Base-by-base conservation (phyloP, 2,329 filamentous ascomycete species). In the Blastomyces parvus region DNA sequence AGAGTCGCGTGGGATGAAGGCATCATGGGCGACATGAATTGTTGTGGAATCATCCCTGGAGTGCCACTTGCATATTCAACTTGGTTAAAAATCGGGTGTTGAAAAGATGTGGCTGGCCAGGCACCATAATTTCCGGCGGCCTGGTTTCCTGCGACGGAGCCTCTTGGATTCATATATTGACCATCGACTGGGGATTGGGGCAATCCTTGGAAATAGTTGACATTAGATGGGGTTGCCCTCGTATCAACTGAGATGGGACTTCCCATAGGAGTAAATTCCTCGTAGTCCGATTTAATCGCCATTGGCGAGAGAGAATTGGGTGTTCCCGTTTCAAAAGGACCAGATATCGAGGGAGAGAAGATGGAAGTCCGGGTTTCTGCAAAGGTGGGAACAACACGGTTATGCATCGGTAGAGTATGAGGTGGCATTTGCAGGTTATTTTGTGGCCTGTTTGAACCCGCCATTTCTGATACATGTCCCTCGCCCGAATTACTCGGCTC, bases 21-120 rank as follows among this genome's bases (percentile, higher is more conserved):
- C n/a, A 67, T 62, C 62, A 73, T 70, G 8, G 65, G 75, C 44
- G 67, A 65, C 67, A 75, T 70, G 19, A 66, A 57, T 4, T 70
- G 62, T 42, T 69, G 71, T 19, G 68, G 50, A 22, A 75, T 61
- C 5, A 69, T 59, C 55, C 73, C 73, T 25, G 61, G 65, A 38
- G 65, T 22, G 7, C 66, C 52, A 2, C 67, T 46, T 9, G 62
- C 64, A 63, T 73, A 77, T 13, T 74, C 73, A 7, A 74, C 67
- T 0, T 73, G 65, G 22, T 67, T 67, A 68, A 74, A 77, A 50
- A 75, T 66, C 38, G 70, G 70, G 27, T 70, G 71, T n/a, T 74
- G 70, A 65, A 74, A 76, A 5, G 70, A 64, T 0, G 73, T 69
- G 8, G 68, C 65, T 1, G 30, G 22, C 74, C 74, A 77, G 11